Percentiles rank a stretch among this genome's conserved stretches.
These are phyloP conservation scores for Neurospora crassa DNA, from an alignment of 2,329 filamentous ascomycete genomes.

Conservation along the genomic window DNA sequence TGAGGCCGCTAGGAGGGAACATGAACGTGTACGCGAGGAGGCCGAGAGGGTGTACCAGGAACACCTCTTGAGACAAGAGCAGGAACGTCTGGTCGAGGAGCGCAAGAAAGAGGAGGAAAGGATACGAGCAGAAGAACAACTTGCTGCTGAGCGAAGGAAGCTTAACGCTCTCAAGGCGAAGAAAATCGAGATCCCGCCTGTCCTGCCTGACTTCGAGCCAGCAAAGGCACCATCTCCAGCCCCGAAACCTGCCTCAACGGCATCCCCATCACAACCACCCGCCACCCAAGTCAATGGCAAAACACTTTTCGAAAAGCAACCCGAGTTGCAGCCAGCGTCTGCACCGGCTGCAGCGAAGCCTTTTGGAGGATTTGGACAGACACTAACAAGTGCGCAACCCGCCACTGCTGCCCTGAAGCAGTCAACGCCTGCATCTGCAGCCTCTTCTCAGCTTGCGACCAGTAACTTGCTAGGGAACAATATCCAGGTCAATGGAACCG, in stretches of 20 bases:
- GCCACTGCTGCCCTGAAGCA: background rate
- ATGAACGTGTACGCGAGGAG: constrained; percentile 22
- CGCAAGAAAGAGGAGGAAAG: constrained; percentile 23
- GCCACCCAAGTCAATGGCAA: constrained; percentile 6
- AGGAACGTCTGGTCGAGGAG: constrained; percentile 17
- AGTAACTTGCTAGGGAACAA: constrained; percentile 6
- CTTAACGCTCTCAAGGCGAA: constrained; percentile 24
- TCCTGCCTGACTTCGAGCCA: constrained; percentile 14
- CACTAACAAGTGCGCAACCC: background rate
- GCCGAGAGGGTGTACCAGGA: constrained; percentile 19
- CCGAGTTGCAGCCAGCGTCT: background rate
- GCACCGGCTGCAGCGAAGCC: background rate
- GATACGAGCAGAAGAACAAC: constrained; percentile 17
- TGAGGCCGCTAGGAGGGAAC: constrained; percentile 21
- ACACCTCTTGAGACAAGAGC: constrained; percentile 15
- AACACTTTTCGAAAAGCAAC: background rate
- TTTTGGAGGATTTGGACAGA: background rate
- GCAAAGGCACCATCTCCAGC: constrained; percentile 6
- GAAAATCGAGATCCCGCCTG: constrained; percentile 19
- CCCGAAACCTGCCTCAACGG: background rate
- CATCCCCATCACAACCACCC: constrained; percentile 1
- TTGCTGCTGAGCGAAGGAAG: constrained; percentile 17
- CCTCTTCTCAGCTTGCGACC: constrained; percentile 4
- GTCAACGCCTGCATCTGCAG: constrained; percentile 1
- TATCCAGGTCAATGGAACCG: constrained; percentile 5